Evolutionary conservation across 257 asterid genomes (phyloP).

Genomic region (Fraxinus excelsior): DNA sequence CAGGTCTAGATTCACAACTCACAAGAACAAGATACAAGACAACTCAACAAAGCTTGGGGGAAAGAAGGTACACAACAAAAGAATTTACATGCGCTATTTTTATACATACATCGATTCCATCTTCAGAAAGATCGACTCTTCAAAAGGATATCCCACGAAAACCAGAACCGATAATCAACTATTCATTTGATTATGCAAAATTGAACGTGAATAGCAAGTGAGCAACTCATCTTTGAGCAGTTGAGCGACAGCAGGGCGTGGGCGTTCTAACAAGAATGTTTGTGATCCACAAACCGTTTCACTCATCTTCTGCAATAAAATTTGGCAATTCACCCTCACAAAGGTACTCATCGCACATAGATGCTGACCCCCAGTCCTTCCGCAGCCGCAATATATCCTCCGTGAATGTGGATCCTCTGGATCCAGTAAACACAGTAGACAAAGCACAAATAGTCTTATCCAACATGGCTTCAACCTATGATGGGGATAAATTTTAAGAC

Average conservation of each 20-base stretch:
- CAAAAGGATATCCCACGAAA: conserved; percentile 18
- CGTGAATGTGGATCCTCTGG: conserved; percentile 95
- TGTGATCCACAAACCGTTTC: conserved; percentile 12
- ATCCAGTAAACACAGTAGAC: conserved; percentile 81
- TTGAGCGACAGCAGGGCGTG: not conserved
- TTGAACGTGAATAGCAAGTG: conserved; percentile 1
- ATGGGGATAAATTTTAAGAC: not conserved
- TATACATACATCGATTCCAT: conserved; percentile 23
- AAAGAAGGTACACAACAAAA: conserved; percentile 13
- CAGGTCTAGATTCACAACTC: conserved; percentile 8
- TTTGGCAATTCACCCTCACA: conserved; percentile 80
- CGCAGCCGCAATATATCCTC: conserved; percentile 88
- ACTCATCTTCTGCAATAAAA: conserved; percentile 78
- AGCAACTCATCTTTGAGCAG: conserved; percentile 21
- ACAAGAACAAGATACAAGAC: conserved; percentile 4
- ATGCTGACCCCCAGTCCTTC: conserved; percentile 87
- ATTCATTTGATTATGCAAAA: conserved; percentile 13
- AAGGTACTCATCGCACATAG: conserved; percentile 82
- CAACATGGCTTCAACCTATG: conserved; percentile 93
- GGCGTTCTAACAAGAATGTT: conserved; percentile 19
- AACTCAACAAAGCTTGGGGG: conserved; percentile 5
- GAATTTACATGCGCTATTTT: conserved; percentile 22
- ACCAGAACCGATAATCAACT: not conserved
- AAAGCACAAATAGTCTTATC: conserved; percentile 93
- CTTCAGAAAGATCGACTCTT: conserved; percentile 21